Percentiles rank a stretch among this genome's conserved stretches.
phyloP scores from a whole-genome alignment of 164 flowering plant species.

The Akebia trifoliata region DNA sequence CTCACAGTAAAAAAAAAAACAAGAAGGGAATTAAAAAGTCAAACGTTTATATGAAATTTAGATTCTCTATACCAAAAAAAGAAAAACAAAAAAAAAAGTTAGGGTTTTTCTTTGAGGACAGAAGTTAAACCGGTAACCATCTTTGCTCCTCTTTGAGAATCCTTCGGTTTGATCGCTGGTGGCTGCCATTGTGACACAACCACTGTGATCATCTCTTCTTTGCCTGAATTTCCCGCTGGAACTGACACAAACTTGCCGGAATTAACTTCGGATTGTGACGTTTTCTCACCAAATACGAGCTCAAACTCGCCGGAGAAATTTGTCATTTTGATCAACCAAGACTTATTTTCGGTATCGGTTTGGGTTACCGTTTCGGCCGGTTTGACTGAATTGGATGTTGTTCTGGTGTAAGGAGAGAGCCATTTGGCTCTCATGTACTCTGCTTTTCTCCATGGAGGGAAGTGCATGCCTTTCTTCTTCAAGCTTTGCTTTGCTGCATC shows the following conservation, averaged over 20 bases:
- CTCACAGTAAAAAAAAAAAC: constrained; percentile 41
- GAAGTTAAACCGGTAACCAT: constrained; percentile 71
- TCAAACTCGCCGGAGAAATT: constrained; percentile 36
- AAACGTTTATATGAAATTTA: constrained; percentile 7
- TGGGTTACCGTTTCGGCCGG: not conserved
- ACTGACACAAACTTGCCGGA: constrained; percentile 1
- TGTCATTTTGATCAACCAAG: constrained; percentile 4
- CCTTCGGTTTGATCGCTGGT: constrained; percentile 55
- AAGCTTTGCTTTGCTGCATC: constrained; percentile 79
- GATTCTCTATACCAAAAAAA: not conserved
- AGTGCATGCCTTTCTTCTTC: constrained; percentile 76
- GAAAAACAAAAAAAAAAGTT: constrained; percentile 6
- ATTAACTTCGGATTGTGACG: constrained; percentile 8
- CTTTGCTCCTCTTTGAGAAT: constrained; percentile 38
- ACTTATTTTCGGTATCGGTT: not conserved
- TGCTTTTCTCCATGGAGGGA: constrained; percentile 82
- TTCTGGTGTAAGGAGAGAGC: constrained; percentile 62
- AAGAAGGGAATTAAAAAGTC: constrained; percentile 27
- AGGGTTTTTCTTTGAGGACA: constrained; percentile 58
- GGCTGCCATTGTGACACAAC: constrained; percentile 42
- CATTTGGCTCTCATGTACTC: constrained; percentile 75
- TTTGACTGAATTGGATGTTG: constrained; percentile 12
- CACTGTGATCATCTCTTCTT: constrained; percentile 15
- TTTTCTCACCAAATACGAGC: constrained; percentile 38
- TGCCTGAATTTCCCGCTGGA: constrained; percentile 7